These are phyloP conservation scores for Uncinocarpus reesii DNA, from an alignment of 2,329 filamentous ascomycete genomes.

Conservation along the genomic window DNA sequence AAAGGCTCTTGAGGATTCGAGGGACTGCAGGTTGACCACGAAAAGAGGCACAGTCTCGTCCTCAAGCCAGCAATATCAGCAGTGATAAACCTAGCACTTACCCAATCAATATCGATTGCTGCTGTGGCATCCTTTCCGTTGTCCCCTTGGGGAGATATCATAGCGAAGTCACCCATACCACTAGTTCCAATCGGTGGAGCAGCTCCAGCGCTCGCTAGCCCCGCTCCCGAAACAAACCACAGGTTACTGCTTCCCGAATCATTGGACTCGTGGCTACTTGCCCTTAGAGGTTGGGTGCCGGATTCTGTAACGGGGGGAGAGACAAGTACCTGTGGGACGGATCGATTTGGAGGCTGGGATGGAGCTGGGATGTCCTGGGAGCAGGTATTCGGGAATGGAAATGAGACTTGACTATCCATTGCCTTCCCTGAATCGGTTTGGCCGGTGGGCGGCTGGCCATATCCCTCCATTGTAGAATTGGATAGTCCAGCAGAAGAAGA, in stretches of 20 bases:
- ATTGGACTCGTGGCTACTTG: conserved; percentile 8
- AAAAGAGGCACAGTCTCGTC: background rate
- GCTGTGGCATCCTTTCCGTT: conserved; percentile 22
- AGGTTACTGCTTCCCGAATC: conserved; percentile 15
- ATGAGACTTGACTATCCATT: background rate
- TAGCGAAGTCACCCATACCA: background rate
- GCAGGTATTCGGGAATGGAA: background rate
- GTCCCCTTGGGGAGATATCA: background rate
- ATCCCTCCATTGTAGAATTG: background rate
- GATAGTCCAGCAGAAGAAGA: background rate
- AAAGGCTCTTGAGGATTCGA: background rate
- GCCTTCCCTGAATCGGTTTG: too few relatives aligned
- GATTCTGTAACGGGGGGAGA: background rate
- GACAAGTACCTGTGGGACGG: background rate
- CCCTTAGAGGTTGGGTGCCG: background rate
- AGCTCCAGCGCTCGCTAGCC: conserved; percentile 14
- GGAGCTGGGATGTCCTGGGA: background rate
- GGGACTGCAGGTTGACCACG: background rate
- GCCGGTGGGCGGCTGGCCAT: background rate
- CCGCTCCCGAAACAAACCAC: conserved; percentile 17
- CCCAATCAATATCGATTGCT: conserved; percentile 55
- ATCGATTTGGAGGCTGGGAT: background rate
- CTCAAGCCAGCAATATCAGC: background rate
- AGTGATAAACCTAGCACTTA: conserved; percentile 31
- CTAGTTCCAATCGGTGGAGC: conserved; percentile 14